Conservation (phyloP, 1,284 basidiomycete genomes). For the Chondrostereum purpureum region DNA sequence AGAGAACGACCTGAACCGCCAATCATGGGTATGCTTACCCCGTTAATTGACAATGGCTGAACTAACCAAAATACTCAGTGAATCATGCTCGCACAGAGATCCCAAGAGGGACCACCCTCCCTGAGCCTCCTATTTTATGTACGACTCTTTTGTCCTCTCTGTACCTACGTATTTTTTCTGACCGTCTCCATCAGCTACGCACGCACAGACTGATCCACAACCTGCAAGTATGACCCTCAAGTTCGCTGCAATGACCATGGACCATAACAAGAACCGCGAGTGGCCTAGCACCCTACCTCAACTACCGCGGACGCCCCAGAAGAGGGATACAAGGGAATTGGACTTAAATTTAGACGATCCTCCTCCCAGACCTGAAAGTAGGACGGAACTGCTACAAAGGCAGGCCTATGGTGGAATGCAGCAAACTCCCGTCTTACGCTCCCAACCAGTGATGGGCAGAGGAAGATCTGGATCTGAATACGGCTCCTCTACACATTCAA, state of each 20-base stretch:
- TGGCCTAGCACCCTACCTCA: slow-evolving; percentile 21
- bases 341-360: slow-evolving; percentile 1
- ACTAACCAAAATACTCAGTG: not conserved
- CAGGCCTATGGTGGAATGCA: not conserved
- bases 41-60: not conserved
- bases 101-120: not conserved
- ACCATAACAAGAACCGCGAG: not conserved
- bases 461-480: not conserved
- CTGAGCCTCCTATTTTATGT: not conserved
- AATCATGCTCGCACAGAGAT: not conserved
- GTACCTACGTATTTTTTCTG: not conserved
- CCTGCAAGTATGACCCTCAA: slow-evolving; percentile 5
- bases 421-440: no score
- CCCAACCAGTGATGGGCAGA: not conserved
- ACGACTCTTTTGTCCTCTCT: not conserved
- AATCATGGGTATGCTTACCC: not conserved
- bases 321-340: not conserved
- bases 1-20: not conserved
- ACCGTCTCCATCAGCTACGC: not conserved
- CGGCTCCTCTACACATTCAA: not conserved
- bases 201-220: not conserved
- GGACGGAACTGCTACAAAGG: not conserved
- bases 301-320: slow-evolving; percentile 19
- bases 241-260: slow-evolving; percentile 6
- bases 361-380: not conserved